Conservation (phyloP, 345 rosid species). For the Pistacia atlantica region DNA sequence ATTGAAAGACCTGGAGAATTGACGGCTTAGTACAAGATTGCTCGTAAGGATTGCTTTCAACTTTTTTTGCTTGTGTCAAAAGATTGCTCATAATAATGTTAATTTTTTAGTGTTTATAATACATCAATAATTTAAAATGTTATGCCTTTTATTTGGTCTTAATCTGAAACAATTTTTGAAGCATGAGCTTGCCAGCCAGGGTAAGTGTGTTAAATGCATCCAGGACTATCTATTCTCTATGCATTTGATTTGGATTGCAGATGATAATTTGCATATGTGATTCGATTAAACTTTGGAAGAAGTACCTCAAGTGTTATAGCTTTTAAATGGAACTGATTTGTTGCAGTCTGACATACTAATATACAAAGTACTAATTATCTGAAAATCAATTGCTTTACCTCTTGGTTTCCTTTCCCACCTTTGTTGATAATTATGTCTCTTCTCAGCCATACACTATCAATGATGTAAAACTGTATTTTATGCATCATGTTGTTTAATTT, state of each 20-base stretch:
- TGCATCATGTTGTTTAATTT: background rate
- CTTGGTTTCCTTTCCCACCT: background rate
- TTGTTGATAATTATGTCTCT: background rate
- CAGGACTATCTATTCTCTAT: background rate
- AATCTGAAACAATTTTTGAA: background rate
- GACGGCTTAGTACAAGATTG: slow-evolving; percentile 93
- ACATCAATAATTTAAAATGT: background rate
- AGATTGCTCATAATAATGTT: background rate
- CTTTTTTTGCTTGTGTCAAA: slow-evolving; percentile 20
- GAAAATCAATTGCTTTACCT: background rate
- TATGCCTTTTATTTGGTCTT: background rate
- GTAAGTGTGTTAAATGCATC: background rate
- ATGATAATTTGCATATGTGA: background rate
- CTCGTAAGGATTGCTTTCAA: slow-evolving; percentile 52
- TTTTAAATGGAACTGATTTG: background rate
- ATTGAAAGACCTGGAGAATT: slow-evolving; percentile 92
- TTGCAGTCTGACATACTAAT: background rate
- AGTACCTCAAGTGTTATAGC: background rate
- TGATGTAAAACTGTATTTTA: background rate
- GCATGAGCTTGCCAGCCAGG: background rate
- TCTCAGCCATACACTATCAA: background rate
- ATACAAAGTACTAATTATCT: background rate
- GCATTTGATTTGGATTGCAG: background rate
- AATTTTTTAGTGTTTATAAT: background rate
- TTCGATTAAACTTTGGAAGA: slow-evolving; percentile 5